Percentiles rank a stretch among this genome's conserved stretches.
phyloP scores from a whole-genome alignment of 1,139 yeast genomes.

The Kodamaea sp. region DNA sequence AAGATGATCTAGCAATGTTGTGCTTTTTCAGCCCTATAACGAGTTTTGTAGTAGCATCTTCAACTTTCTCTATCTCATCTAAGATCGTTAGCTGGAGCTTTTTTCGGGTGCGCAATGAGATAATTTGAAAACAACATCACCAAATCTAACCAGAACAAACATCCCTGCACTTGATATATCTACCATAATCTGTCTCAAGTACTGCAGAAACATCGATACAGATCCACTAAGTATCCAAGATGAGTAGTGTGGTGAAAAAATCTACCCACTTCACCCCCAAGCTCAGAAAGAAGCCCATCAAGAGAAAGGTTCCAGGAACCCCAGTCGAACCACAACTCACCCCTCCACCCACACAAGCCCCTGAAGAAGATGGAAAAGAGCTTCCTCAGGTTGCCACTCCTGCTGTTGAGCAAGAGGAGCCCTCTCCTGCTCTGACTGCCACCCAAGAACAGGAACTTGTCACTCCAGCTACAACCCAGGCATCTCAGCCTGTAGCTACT shows the following conservation, averaged over 20 bases:
- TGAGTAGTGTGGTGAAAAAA: constrained; percentile 55
- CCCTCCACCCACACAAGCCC: constrained; percentile 28
- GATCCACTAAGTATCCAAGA: no score
- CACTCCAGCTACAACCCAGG: neutral
- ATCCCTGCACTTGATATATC: no score
- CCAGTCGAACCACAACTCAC: constrained; percentile 14
- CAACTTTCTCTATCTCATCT: no score
- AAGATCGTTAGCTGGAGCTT: no score
- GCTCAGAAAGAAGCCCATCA: constrained; percentile 29
- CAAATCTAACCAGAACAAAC: no score
- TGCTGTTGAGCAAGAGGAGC: constrained; percentile 1
- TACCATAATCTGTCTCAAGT: no score
- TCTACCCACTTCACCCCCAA: constrained; percentile 45
- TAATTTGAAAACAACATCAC: no score
- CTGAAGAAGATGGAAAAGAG: neutral
- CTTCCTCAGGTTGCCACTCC: constrained; percentile 4
- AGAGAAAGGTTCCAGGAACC: constrained; percentile 24
- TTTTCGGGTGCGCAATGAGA: no score
- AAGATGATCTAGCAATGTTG: constrained; percentile 2
- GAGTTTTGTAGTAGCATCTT: neutral
- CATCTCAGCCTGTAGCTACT: constrained; percentile 1
- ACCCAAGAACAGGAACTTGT: neutral
- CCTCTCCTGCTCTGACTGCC: neutral
- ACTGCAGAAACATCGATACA: no score
- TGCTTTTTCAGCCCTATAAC: no score